Evolutionary conservation across 1,139 yeast species (phyloP), one percentile per base, ranked within the genome.

Genomic region (Sugiyamaella japonica): DNA sequence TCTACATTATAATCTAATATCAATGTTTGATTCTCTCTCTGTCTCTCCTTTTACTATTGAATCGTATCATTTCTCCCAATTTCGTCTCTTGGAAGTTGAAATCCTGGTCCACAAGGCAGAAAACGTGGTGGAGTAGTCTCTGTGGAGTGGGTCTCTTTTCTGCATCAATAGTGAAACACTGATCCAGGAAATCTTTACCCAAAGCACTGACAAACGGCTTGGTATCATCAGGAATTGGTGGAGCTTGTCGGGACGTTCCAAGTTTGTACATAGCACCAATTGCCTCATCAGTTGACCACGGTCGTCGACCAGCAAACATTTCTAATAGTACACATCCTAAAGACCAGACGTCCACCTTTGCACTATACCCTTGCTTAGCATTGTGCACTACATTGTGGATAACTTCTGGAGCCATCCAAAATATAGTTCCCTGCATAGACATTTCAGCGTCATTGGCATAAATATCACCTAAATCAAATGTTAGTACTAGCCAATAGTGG

Each of bases 331-430:
- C 97, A 75, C 99, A 95, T 0, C 99, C 99, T 25, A 93, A 73
- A 0, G 98, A 69, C 85, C 86, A 70, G 65, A 79, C 71, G 55
- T 76, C 79, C 38, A 95, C 90, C 70, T 95, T 95, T 28, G 99
- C 99, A 73, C 96, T 89, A 68, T 95, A 95, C 0, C 98, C 98
- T 67, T 86, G 96, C 61, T 86, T 87, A 54, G 84, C 85, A 63
- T 86, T 87, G 64, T 81, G 84, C 4, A 83, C 84, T 38, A 83
- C 84, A 62, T 85, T 85, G 66, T 88, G 89, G 55, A 95, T 90
- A 58, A 95, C 97, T 69, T 95, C 99, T 0, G 99, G 99, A 0
- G 99, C 99, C 99, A 95, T 95, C 99, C 99, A 95, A 69, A 91
- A 95, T 1, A 95, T 91, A 0, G 99, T 91, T 17, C 99, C 99